These are phyloP conservation scores for Phoma sp. DNA, from an alignment of 2,329 filamentous ascomycete species.

Conservation along the genomic window DNA sequence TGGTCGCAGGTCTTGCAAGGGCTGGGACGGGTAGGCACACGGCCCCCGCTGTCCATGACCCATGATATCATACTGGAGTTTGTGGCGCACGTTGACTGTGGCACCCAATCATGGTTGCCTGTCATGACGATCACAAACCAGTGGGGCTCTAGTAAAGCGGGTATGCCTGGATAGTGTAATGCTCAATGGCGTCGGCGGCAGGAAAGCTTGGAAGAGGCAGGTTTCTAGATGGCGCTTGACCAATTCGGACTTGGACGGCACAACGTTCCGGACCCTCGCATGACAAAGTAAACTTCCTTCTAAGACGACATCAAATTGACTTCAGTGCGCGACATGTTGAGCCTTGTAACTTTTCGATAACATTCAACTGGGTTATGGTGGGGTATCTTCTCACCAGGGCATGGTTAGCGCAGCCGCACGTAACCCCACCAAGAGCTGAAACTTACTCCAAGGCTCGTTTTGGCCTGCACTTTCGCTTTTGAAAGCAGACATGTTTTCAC, in stretches of 20 bases:
- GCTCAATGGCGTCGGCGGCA: slow-evolving; percentile 31
- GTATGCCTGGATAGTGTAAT: slow-evolving; percentile 26
- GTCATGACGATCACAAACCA: slow-evolving; percentile 21
- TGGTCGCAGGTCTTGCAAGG: neutral
- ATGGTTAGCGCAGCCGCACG: neutral
- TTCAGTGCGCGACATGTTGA: too few species aligned
- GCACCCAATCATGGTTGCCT: slow-evolving; percentile 26
- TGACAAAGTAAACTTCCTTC: too few species aligned
- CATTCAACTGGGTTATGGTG: too few species aligned
- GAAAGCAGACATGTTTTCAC: neutral
- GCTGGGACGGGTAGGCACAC: slow-evolving; percentile 15
- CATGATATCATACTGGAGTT: slow-evolving; percentile 36
- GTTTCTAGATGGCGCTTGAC: slow-evolving; percentile 16
- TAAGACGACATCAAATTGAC: too few species aligned
- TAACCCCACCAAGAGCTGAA: neutral
- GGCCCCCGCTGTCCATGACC: slow-evolving; percentile 13
- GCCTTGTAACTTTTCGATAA: too few species aligned
- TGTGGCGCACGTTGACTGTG: slow-evolving; percentile 34
- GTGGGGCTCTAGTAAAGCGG: slow-evolving; percentile 25
- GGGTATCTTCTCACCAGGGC: too few species aligned
- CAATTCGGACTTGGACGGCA: neutral
- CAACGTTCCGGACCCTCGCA: neutral
- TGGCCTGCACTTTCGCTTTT: neutral
- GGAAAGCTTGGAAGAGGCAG: slow-evolving; percentile 18
- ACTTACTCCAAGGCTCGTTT: neutral